phyloP scores from a whole-genome alignment of 2,329 filamentous ascomycete species.

The Scolecobasidium constrictum region DNA sequence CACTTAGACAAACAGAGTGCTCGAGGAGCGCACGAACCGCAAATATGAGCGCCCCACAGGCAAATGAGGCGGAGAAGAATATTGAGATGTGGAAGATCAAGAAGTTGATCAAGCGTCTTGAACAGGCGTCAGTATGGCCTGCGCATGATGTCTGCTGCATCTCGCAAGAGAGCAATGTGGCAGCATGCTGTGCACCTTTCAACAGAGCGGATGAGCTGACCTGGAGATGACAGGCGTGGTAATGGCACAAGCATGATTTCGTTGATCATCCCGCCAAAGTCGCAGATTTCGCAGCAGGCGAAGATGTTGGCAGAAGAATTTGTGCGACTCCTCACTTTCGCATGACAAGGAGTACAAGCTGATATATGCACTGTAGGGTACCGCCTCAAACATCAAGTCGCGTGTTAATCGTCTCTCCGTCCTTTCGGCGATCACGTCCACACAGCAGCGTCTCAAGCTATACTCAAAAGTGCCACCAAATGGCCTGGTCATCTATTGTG shows the following conservation, averaged over 20 bases:
- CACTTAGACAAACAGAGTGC: neutral
- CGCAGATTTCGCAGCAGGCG: conserved; percentile 87
- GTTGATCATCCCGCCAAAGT: conserved; percentile 97
- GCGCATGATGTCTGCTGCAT: too few relatives aligned
- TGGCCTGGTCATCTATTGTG: conserved; percentile 95
- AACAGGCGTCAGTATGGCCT: conserved; percentile 50
- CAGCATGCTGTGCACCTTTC: too few relatives aligned
- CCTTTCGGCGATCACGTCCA: conserved; percentile 95
- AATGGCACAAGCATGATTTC: conserved; percentile 99
- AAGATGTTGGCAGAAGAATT: conserved; percentile 99
- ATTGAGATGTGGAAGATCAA: conserved; percentile 95
- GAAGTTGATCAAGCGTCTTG: conserved; percentile 98
- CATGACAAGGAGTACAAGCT: too few relatives aligned
- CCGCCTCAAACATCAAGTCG: conserved; percentile 98
- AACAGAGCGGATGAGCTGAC: too few relatives aligned
- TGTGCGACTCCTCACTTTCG: conserved; percentile 41
- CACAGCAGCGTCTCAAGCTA: conserved; percentile 95
- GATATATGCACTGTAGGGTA: conserved; percentile 65
- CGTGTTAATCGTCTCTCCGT: conserved; percentile 98
- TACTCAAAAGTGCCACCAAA: conserved; percentile 99
- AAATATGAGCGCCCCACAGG: conserved; percentile 70
- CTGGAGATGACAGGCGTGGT: conserved; percentile 45
- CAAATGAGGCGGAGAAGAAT: conserved; percentile 97
- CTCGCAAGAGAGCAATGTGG: too few relatives aligned
- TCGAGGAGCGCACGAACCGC: neutral